Evolutionary conservation across 2,329 filamentous ascomycete genomes (phyloP), one percentile per base, ranked within the genome.

Genomic region (Colletotrichum tabaci): DNA sequence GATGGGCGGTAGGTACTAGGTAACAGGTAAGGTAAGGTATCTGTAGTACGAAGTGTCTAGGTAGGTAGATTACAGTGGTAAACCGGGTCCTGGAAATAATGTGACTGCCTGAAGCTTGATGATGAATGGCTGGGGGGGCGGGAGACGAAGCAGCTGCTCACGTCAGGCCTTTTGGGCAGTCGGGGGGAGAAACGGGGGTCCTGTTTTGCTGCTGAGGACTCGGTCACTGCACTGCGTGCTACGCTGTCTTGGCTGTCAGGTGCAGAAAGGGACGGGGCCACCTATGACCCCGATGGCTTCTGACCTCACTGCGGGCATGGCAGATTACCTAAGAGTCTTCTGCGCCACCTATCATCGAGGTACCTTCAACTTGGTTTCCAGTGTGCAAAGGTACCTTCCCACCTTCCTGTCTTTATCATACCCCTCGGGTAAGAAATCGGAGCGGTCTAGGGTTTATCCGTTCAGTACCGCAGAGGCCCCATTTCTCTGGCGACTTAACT

Each of bases 51-150:
- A 35, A 35, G 8, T 35, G 30, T 35, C 7, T 35, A 9, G 30
- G 30, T 35, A 35, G 30, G 30, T 35, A 35, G 30, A 9, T 35
- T 9, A 35, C 30, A 35, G 30, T 9, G 30, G 30, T 35, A 60
- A 73, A 68, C 56, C 66, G 56, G 70, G 65, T 56, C 58, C 65
- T 57, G 62, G 65, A 57, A 60, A 61, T 57, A 73, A 73, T 74
- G 69, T 63, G 63, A 72, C 73, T 74, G 71, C 67, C 71, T 74
- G 71, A 68, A 62, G 65, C 60, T 69, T 23, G 55, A 56, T 65
- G 60, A 61, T 70, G 66, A 70, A 63, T 73, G 70, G 70, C 67
- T 61, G 65, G 69, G 46, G 30, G 65, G 46, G 46, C 53, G 58
- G 53, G 40, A 46, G 46, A 61, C 61, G 46, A 47, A 35, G 30